These are phyloP conservation scores for Sordariomycetes sp. DNA, from an alignment of 2,329 filamentous ascomycete genomes.

Conservation along the genomic window DNA sequence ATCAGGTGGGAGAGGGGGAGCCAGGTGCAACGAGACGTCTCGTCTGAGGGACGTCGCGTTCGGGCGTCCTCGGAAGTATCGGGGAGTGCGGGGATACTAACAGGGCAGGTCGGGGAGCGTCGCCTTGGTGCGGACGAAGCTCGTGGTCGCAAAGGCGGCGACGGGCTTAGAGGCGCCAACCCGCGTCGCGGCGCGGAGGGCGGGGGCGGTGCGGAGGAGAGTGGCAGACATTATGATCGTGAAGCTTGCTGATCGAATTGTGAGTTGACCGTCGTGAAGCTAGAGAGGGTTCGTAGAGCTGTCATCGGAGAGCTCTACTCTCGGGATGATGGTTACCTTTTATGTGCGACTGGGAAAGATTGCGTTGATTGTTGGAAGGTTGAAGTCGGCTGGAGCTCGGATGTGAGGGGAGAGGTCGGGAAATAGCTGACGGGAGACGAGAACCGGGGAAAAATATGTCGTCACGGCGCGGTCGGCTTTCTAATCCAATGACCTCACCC, in stretches of 20 bases:
- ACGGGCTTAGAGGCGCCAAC: slow-evolving; percentile 48
- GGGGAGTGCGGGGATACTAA: slow-evolving; percentile 15
- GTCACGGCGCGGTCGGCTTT: not conserved
- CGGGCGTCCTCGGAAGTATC: not conserved
- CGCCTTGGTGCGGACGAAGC: slow-evolving; percentile 75
- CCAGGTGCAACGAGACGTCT: not conserved
- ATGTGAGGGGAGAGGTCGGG: not conserved
- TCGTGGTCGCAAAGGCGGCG: slow-evolving; percentile 56
- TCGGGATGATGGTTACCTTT: not conserved
- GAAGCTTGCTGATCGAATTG: slow-evolving; percentile 7
- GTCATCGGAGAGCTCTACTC: not conserved
- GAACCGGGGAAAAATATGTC: slow-evolving; percentile 1
- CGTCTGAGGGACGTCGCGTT: not conserved
- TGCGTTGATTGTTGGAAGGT: not conserved
- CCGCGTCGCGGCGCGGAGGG: slow-evolving; percentile 58
- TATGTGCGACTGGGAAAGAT: not conserved
- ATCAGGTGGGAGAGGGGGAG: not conserved
- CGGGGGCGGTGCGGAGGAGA: slow-evolving; percentile 54
- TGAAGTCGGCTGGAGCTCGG: not conserved
- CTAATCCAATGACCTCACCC: not conserved
- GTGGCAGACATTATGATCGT: slow-evolving; percentile 52
- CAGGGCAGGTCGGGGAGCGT: slow-evolving; percentile 78
- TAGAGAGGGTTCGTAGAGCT: not conserved
- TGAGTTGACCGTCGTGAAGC: not conserved
- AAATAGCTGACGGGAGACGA: not conserved